A percentile compares a stretch with the other conserved stretches of the same genome.
Evolutionary conservation across 2,329 filamentous ascomycete species (phyloP).

Genomic region (Colletotrichum scovillei): DNA sequence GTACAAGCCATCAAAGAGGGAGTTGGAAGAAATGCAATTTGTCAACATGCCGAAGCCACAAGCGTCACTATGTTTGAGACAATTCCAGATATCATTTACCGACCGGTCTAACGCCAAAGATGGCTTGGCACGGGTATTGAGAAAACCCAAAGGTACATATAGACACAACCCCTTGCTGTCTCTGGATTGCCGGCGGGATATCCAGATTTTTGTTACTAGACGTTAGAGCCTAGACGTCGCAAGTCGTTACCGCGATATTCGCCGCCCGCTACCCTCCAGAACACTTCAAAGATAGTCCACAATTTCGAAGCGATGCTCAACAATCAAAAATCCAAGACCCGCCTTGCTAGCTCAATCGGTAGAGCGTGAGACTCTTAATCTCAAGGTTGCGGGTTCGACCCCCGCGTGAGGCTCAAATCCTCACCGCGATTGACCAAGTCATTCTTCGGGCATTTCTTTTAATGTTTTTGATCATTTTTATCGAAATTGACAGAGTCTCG

Average conservation of each 20-base stretch:
- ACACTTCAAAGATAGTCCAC: not conserved
- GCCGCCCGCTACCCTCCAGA: too few species aligned
- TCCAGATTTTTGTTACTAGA: not conserved
- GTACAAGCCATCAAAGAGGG: too few species aligned
- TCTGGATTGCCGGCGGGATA: not conserved
- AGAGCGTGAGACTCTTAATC: slow-evolving; percentile 76
- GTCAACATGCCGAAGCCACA: not conserved
- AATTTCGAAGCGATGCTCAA: rapidly evolving
- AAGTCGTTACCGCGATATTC: not conserved
- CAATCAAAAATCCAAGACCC: not conserved
- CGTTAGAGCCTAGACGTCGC: too few species aligned
- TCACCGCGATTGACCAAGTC: slow-evolving; percentile 7
- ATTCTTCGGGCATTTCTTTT: not conserved
- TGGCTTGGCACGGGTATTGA: not conserved
- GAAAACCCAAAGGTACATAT: too few species aligned
- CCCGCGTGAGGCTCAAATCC: slow-evolving; percentile 39
- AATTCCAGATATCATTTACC: not conserved
- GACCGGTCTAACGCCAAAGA: not conserved
- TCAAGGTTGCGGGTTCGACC: slow-evolving; percentile 38
- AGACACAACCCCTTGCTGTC: not conserved
- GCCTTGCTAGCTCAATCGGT: slow-evolving; percentile 29
- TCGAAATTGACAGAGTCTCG: not conserved
- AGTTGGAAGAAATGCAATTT: not conserved
- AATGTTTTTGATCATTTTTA: not conserved
- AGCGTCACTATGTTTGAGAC: not conserved